Conservation (phyloP, 129 eudicot genomes). For the Centella asiatica region DNA sequence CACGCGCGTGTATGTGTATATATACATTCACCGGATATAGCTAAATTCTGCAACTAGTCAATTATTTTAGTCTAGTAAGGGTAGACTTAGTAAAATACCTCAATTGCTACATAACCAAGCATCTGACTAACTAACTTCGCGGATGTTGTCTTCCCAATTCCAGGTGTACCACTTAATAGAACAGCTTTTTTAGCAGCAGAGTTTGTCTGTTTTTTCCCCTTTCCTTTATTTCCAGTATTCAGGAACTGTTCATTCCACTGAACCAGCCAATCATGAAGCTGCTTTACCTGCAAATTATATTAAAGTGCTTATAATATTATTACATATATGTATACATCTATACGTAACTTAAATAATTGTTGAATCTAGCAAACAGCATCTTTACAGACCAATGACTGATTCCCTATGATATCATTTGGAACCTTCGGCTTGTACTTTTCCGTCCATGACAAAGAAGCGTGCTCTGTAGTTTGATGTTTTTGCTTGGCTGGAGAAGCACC, state of each 20-base stretch:
- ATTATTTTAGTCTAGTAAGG: neutral
- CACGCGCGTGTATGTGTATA: too few relatives aligned
- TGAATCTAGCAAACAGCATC: slow-evolving; percentile 1
- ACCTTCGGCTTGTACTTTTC: slow-evolving; percentile 84
- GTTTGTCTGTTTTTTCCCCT: slow-evolving; percentile 64
- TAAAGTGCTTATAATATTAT: slow-evolving; percentile 1
- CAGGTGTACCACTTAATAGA: slow-evolving; percentile 80
- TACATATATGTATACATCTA: neutral
- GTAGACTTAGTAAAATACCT: slow-evolving; percentile 31
- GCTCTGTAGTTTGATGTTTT: slow-evolving; percentile 22
- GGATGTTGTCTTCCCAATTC: slow-evolving; percentile 93
- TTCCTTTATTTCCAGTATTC: slow-evolving; percentile 40
- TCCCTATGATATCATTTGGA: slow-evolving; percentile 72
- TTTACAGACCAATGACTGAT: slow-evolving; percentile 62
- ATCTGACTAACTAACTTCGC: slow-evolving; percentile 89
- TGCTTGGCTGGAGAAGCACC: slow-evolving; percentile 37
- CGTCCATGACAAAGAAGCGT: slow-evolving; percentile 67
- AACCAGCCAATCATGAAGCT: slow-evolving; percentile 77
- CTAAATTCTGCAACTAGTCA: neutral
- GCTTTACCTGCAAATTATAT: slow-evolving; percentile 55
- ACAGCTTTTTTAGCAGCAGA: slow-evolving; percentile 78
- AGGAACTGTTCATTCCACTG: slow-evolving; percentile 67
- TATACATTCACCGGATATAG: neutral
- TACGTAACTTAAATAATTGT: neutral
- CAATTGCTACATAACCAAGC: slow-evolving; percentile 80